Evolutionary conservation across 495 filamentous ascomycete species (phyloP), one percentile per base, ranked within the genome.

Genomic region (Talaromyces wortmannii): DNA sequence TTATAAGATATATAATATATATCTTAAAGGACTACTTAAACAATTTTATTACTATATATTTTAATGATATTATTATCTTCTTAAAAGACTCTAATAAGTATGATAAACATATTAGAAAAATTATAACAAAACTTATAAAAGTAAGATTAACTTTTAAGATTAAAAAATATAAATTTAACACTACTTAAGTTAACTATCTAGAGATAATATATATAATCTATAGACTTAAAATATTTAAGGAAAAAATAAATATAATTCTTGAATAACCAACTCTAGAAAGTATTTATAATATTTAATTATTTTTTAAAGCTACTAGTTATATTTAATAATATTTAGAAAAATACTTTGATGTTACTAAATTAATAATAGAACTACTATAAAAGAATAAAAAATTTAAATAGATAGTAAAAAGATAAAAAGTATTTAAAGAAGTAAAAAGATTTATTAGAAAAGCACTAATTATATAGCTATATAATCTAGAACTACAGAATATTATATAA

Each of bases 91-190:
- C 45, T 13, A 17, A 63, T 42, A 50, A 61, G 17, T 40, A 60
- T 53, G 50, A 51, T 7, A 1, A 56, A 5, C 31, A 63, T 56
- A 48, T 32, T 3, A 8, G n/a, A n/a, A n/a, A n/a, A n/a, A n/a
- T 60, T 6, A 15, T 63, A 13, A n/a, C 11, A 31, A 31, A 42
- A 36, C 16, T 63, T 30, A 50, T 40, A 40, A 46, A 61, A n/a
- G 16, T 17, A 4, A 36, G 47, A 33, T 31, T 62, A 17, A 50
- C 13, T 5, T 36, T 59, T 15, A 59, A 59, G 23, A 44, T 59
- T 17, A 57, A 59, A 10, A 62, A 62, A 53, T 62, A 45, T 43
- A n/a, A 57, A 31, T 64, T 62, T 18, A 13, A 61, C n/a, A 44
- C 42, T 4, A 29, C 50, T n/a, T 32, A 53, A 52, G 54, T 45